Evolutionary conservation across 805 yeast genomes (phyloP).

Genomic region (Saccharomycopsis selenospora): DNA sequence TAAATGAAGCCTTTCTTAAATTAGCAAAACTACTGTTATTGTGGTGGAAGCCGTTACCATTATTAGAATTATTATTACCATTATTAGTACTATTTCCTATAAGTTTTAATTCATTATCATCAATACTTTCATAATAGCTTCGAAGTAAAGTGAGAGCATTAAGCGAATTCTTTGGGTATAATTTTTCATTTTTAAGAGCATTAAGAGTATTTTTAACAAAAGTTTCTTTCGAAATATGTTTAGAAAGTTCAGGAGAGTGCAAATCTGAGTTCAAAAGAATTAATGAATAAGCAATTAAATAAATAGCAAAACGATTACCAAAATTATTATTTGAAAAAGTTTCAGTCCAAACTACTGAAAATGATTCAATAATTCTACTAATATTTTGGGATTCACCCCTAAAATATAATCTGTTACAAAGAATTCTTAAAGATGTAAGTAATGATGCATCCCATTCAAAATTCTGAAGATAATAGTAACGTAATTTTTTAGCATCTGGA

Average conservation of each 20-base stretch:
- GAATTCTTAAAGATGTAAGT: slow-evolving; percentile 45
- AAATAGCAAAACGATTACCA: slow-evolving; percentile 44
- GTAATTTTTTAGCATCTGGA: slow-evolving; percentile 16
- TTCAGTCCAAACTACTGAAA: slow-evolving; percentile 17
- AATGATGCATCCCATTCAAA: slow-evolving; percentile 15
- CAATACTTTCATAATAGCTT: slow-evolving; percentile 20
- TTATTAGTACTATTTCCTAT: slow-evolving; percentile 3
- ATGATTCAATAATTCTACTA: slow-evolving; percentile 72
- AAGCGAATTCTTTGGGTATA: slow-evolving; percentile 19
- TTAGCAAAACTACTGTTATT: slow-evolving; percentile 16
- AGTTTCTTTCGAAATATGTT: slow-evolving; percentile 27
- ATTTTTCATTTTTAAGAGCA: slow-evolving; percentile 25
- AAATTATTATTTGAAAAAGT: slow-evolving; percentile 28
- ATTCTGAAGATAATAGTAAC: slow-evolving; percentile 16
- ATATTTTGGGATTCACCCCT: slow-evolving; percentile 98
- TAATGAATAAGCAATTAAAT: slow-evolving; percentile 44
- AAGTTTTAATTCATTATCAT: slow-evolving; percentile 16
- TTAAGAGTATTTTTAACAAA: slow-evolving; percentile 30
- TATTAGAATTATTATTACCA: background rate
- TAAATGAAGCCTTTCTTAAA: slow-evolving; percentile 17
- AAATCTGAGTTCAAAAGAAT: slow-evolving; percentile 49
- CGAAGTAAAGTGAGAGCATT: slow-evolving; percentile 16
- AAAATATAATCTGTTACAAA: slow-evolving; percentile 76
- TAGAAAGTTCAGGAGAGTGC: slow-evolving; percentile 35
- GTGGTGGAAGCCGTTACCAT: slow-evolving; percentile 4